phyloP scores from a whole-genome alignment of 129 eudicot species.

The Calendula officinalis region DNA sequence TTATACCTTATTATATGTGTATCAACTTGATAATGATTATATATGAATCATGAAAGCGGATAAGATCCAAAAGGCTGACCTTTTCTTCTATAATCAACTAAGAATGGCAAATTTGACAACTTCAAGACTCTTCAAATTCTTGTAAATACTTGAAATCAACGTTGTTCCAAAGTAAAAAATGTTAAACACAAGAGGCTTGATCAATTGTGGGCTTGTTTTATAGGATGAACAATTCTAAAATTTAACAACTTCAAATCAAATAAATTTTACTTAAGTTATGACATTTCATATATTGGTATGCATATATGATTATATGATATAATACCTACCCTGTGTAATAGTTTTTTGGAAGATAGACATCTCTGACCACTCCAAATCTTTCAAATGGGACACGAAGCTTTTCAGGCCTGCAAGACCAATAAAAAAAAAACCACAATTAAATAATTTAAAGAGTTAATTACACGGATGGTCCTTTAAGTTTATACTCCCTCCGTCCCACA shows the following conservation, averaged over 20 bases:
- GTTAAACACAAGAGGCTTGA: slow-evolving; percentile 48
- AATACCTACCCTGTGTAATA: slow-evolving; percentile 75
- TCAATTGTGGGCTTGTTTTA: slow-evolving; percentile 67
- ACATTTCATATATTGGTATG: slow-evolving; percentile 1
- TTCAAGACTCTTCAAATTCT: slow-evolving; percentile 55
- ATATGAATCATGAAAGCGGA: slow-evolving; percentile 33
- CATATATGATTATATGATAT: no score
- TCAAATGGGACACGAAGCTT: slow-evolving; percentile 82
- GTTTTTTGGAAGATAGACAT: slow-evolving; percentile 69
- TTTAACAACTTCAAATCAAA: neutral
- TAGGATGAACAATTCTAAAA: neutral
- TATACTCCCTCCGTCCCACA: no score
- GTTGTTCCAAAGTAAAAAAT: slow-evolving; percentile 39
- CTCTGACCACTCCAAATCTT: slow-evolving; percentile 67
- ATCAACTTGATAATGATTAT: slow-evolving; percentile 39
- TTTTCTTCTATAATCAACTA: slow-evolving; percentile 58
- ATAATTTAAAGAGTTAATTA: no score
- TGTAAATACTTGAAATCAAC: slow-evolving; percentile 50
- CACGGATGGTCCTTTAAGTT: no score
- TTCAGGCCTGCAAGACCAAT: slow-evolving; percentile 47
- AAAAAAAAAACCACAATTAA: neutral
- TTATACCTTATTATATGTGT: slow-evolving; percentile 34
- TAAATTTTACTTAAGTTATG: neutral
- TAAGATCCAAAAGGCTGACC: slow-evolving; percentile 50
- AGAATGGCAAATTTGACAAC: slow-evolving; percentile 57